phyloP scores from a whole-genome alignment of 805 yeast species.

The Candida morakotiae region DNA sequence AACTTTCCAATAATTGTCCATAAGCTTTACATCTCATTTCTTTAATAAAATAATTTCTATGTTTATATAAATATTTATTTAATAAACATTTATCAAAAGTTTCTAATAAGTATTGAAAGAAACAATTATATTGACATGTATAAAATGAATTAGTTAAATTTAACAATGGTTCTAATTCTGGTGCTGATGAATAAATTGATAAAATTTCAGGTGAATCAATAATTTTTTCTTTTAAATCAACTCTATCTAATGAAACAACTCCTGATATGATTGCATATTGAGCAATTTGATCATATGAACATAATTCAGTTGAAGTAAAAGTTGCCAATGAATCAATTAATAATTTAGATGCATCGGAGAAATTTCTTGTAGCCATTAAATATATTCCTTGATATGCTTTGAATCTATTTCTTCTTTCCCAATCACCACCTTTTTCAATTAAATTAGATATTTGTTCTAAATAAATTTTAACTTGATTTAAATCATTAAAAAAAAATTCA shows the following conservation, averaged over 20 bases:
- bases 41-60: conserved; percentile 79
- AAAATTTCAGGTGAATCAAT: conserved; percentile 93
- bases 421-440: conserved; percentile 96
- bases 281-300: conserved; percentile 87
- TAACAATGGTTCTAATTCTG: conserved; percentile 73
- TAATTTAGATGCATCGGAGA: conserved; percentile 77
- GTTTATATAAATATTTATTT: conserved; percentile 64
- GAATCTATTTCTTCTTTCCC: conserved; percentile 96
- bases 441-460: conserved; percentile 68
- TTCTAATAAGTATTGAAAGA: conserved; percentile 71
- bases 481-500: conserved; percentile 87
- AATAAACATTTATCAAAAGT: conserved; percentile 70
- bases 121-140: conserved; percentile 79
- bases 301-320: conserved; percentile 86
- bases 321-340: conserved; percentile 91
- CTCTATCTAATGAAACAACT: conserved; percentile 74
- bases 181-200: conserved; percentile 68
- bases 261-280: conserved; percentile 88
- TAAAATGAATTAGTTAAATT: conserved; percentile 82
- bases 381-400: conserved; percentile 89
- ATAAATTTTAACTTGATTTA: conserved; percentile 60
- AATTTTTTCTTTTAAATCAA: conserved; percentile 75
- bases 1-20: conserved; percentile 89
- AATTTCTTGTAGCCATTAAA: conserved; percentile 78
- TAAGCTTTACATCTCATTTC: conserved; percentile 95